Percentiles rank a stretch among this genome's conserved stretches.
Evolutionary conservation across 805 yeast genomes (phyloP).

Genomic region (Torulaspora maleeae): DNA sequence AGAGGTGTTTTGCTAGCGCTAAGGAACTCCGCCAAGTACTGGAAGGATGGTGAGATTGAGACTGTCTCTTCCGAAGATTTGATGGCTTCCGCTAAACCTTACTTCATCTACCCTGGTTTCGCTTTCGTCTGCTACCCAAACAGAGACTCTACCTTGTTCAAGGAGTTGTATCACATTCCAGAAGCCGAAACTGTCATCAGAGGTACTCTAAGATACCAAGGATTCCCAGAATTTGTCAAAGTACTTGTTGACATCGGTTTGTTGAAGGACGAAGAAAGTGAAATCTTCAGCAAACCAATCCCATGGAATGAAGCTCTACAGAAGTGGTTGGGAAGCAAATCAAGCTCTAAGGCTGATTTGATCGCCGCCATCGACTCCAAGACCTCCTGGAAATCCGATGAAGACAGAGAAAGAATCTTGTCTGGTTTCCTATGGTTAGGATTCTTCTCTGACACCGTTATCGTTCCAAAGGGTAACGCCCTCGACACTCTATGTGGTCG

Average conservation of each 20-base stretch:
- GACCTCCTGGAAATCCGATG: constrained; percentile 74
- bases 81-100: constrained; percentile 93
- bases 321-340: constrained; percentile 65
- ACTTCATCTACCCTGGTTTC: constrained; percentile 92
- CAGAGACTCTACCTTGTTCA: constrained; percentile 94
- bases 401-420: constrained; percentile 80
- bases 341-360: constrained; percentile 67
- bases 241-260: constrained; percentile 92
- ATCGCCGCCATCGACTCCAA: constrained; percentile 68
- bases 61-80: constrained; percentile 81
- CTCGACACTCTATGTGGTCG: constrained; percentile 96
- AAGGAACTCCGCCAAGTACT: constrained; percentile 88
- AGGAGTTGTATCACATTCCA: constrained; percentile 87
- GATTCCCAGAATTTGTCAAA: constrained; percentile 97
- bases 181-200: constrained; percentile 96
- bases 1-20: constrained; percentile 95
- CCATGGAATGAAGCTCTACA: constrained; percentile 91
- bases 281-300: constrained; percentile 50
- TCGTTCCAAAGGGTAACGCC: constrained; percentile 88
- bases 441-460: constrained; percentile 68
- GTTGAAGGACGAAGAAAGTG: constrained; percentile 69
- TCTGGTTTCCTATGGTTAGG: constrained; percentile 94
- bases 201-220: constrained; percentile 97
- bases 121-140: constrained; percentile 95
- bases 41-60: constrained; percentile 77